phyloP scores from a whole-genome alignment of 495 filamentous ascomycete genomes.

The Talaromyces nanjingensis region DNA sequence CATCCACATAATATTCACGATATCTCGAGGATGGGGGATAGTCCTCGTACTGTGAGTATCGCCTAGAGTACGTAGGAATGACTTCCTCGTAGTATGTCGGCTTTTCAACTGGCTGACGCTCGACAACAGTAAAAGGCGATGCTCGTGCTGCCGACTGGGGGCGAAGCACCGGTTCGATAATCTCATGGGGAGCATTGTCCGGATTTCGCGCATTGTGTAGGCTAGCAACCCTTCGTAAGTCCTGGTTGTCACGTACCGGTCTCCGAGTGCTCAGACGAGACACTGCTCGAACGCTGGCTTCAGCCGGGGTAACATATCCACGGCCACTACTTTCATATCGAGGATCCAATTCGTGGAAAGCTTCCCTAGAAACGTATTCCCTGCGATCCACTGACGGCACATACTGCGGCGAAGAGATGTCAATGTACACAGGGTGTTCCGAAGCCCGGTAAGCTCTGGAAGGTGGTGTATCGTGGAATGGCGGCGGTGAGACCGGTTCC shows the following conservation, averaged over 20 bases:
- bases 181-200: constrained; percentile 38
- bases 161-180: constrained; percentile 39
- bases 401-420: constrained; percentile 41
- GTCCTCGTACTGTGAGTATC: constrained; percentile 46
- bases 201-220: constrained; percentile 42
- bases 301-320: constrained; percentile 25
- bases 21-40: constrained; percentile 51
- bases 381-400: constrained; percentile 30
- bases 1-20: constrained; percentile 41
- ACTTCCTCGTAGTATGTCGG: constrained; percentile 54
- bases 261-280: constrained; percentile 36
- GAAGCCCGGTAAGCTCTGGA: constrained; percentile 35
- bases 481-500: constrained; percentile 79
- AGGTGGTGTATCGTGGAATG: constrained; percentile 42
- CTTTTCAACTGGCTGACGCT: constrained; percentile 40
- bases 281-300: constrained; percentile 31
- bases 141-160: constrained; percentile 35
- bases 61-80: constrained; percentile 29
- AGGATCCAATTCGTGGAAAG: constrained; percentile 28
- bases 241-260: constrained; percentile 44
- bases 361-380: constrained; percentile 22
- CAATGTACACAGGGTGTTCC: constrained; percentile 42
- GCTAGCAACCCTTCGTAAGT: constrained; percentile 56
- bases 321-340: constrained; percentile 15
- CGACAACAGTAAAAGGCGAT: constrained; percentile 54